Conservation (phyloP, 192 early-diverging fungal species). For the Coemansia sp. region DNA sequence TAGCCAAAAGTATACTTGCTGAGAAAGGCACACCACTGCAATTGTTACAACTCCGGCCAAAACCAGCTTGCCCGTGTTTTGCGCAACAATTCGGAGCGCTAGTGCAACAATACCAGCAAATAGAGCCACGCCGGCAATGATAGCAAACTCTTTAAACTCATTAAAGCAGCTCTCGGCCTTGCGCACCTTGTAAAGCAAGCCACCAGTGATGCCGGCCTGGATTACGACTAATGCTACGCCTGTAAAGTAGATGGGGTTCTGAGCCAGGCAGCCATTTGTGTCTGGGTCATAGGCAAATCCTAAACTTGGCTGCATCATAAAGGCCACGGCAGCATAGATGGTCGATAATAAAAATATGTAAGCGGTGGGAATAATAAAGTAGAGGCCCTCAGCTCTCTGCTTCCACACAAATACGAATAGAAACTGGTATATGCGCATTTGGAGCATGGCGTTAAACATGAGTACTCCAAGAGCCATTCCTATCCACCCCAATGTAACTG, state of each 20-base stretch:
- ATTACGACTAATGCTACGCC: slow-evolving; percentile 30
- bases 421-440: slow-evolving; percentile 43
- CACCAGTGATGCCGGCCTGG: slow-evolving; percentile 19
- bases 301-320: slow-evolving; percentile 15
- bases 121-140: slow-evolving; percentile 12
- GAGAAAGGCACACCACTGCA: slow-evolving; percentile 28
- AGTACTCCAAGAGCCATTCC: slow-evolving; percentile 44
- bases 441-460: slow-evolving; percentile 33
- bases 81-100: slow-evolving; percentile 26
- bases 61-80: slow-evolving; percentile 18
- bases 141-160: slow-evolving; percentile 29
- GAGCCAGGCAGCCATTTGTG: slow-evolving; percentile 29
- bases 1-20: slow-evolving; percentile 45
- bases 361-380: slow-evolving; percentile 27
- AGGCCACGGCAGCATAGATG: slow-evolving; percentile 29
- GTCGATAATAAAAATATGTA: slow-evolving; percentile 24
- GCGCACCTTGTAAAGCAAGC: slow-evolving; percentile 35
- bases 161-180: slow-evolving; percentile 42
- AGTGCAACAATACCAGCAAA: slow-evolving; percentile 27
- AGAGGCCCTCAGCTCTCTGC: slow-evolving; percentile 28
- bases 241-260: slow-evolving; percentile 27
- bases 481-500: slow-evolving; percentile 41
- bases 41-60: slow-evolving; percentile 24
- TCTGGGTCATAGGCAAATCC: slow-evolving; percentile 29
- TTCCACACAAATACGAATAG: slow-evolving; percentile 39